phyloP scores from a whole-genome alignment of 768 basidiomycete species.

The Russula virescens region DNA sequence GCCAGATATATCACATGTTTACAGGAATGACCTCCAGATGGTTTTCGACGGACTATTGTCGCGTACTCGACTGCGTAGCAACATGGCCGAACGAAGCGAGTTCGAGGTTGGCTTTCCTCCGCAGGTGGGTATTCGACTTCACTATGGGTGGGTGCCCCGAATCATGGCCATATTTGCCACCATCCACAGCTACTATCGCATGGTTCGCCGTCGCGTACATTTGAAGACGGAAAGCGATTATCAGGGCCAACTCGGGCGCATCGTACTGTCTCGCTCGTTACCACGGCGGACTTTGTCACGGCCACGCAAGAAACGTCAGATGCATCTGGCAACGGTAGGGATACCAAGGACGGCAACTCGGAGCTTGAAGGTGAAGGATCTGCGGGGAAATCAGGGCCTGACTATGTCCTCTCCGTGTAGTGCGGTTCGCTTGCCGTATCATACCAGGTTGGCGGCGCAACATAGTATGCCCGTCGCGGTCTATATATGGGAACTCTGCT shows the following conservation, averaged over 20 bases:
- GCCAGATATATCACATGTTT: background rate
- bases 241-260: background rate
- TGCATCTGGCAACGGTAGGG: background rate
- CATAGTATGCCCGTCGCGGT: background rate
- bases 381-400: background rate
- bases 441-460: background rate
- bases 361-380: background rate
- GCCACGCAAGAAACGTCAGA: background rate
- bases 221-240: background rate
- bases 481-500: background rate
- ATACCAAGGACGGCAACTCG: background rate
- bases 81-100: background rate
- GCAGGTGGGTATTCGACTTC: background rate
- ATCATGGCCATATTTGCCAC: no score
- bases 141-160: background rate
- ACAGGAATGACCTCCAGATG: background rate
- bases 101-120: background rate
- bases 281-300: background rate
- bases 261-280: background rate
- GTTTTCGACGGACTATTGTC: slow-evolving; percentile 1
- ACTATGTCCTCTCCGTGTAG: background rate
- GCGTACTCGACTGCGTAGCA: background rate
- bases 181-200: background rate
- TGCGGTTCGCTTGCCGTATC: background rate
- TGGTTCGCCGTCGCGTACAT: background rate